Evolutionary conservation across 2,329 filamentous ascomycete species (phyloP).

Genomic region (Scorias spongiosa): DNA sequence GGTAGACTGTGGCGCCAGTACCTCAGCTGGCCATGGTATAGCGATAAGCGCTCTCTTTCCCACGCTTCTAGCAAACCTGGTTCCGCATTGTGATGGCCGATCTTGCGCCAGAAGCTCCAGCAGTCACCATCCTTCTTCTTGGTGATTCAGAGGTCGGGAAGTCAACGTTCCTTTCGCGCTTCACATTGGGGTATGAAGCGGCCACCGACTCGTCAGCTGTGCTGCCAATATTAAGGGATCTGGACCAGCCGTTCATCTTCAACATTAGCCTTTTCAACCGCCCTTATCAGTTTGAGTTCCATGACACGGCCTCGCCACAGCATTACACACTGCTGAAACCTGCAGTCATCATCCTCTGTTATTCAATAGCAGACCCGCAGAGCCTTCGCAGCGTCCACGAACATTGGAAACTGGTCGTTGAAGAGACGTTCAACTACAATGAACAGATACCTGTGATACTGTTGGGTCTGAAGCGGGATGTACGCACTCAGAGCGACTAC

Average conservation of each 20-base stretch:
- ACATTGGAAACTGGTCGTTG: constrained; percentile 28
- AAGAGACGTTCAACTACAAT: constrained; percentile 37
- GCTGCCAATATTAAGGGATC: constrained; percentile 34
- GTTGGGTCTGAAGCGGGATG: constrained; percentile 43
- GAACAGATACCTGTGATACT: constrained; percentile 42
- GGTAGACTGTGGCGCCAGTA: too few species aligned
- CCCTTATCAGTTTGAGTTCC: constrained; percentile 39
- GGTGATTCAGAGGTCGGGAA: constrained; percentile 47
- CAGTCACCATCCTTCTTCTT: constrained; percentile 39
- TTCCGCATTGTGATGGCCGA: not conserved
- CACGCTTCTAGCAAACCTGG: too few species aligned
- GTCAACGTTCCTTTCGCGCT: constrained; percentile 42
- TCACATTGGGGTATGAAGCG: constrained; percentile 15
- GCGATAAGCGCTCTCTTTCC: too few species aligned
- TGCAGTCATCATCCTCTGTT: constrained; percentile 42
- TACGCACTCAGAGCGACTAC: constrained; percentile 31
- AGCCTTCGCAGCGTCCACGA: constrained; percentile 33
- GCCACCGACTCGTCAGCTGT: constrained; percentile 10
- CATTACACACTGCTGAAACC: constrained; percentile 41
- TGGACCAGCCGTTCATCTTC: constrained; percentile 44
- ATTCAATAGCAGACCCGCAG: constrained; percentile 38
- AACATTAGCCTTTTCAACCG: constrained; percentile 42
- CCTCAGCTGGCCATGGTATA: too few species aligned
- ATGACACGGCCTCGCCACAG: constrained; percentile 41
- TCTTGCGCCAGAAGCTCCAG: constrained; percentile 11